phyloP scores from a whole-genome alignment of 768 basidiomycete species.

The Phylloporus rhodoxanthus region DNA sequence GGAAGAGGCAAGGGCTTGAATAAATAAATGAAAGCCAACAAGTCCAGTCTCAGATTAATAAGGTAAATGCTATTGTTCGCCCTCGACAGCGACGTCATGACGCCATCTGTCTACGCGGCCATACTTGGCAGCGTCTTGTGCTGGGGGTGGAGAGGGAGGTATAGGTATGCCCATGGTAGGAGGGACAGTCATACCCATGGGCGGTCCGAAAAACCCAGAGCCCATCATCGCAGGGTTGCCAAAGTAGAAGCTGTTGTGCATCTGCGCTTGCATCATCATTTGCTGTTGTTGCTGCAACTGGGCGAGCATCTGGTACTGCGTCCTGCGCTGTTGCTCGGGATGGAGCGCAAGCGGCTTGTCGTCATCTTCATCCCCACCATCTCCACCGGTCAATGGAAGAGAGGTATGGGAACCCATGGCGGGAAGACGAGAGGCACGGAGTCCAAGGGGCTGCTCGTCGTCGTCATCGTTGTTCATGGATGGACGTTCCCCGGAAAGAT shows the following conservation, averaged over 20 bases:
- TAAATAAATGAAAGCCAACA: conserved; percentile 8
- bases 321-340: conserved; percentile 73
- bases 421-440: conserved; percentile 51
- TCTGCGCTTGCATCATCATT: conserved; percentile 72
- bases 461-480: conserved; percentile 45
- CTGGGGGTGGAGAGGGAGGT: conserved; percentile 54
- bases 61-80: conserved; percentile 34
- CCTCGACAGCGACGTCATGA: conserved; percentile 68
- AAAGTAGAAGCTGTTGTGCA: conserved; percentile 74
- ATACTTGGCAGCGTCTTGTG: conserved; percentile 61
- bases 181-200: conserved; percentile 42
- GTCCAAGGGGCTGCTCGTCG: conserved; percentile 66
- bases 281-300: conserved; percentile 52
- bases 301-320: conserved; percentile 42
- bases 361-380: conserved; percentile 57
- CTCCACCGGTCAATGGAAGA: conserved; percentile 28
- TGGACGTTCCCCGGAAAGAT: conserved; percentile 15
- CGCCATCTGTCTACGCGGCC: conserved; percentile 77
- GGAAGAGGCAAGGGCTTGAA: not conserved
- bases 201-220: conserved; percentile 60
- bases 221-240: conserved; percentile 60
- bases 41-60: conserved; percentile 3
- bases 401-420: conserved; percentile 22
- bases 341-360: conserved; percentile 67
- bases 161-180: conserved; percentile 37